Evolutionary conservation across 1,284 basidiomycete species (phyloP).

Genomic region (Omphalotus olearius): DNA sequence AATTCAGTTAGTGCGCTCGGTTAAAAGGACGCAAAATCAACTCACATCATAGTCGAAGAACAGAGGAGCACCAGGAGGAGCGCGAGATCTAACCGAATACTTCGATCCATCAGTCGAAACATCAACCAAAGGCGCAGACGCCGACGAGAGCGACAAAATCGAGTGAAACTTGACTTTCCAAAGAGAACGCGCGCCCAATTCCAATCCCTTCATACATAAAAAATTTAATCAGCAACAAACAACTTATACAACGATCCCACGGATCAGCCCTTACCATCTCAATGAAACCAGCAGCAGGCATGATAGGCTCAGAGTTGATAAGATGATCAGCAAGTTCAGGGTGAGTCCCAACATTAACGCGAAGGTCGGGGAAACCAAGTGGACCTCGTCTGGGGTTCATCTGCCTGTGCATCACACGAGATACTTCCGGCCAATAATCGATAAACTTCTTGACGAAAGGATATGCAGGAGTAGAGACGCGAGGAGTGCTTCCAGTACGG

Average conservation of each 20-base stretch:
- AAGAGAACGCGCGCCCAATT: slow-evolving; percentile 5
- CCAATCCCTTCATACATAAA: not conserved
- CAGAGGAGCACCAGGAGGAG: slow-evolving; percentile 2
- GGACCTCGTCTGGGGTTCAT: slow-evolving; percentile 20
- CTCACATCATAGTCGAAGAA: not conserved
- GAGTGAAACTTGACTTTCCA: slow-evolving; percentile 16
- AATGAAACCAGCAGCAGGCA: slow-evolving; percentile 32
- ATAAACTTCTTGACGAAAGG: slow-evolving; percentile 16
- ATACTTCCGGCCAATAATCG: slow-evolving; percentile 11
- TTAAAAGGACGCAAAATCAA: not conserved
- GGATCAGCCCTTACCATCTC: slow-evolving; percentile 27
- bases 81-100: slow-evolving; percentile 12
- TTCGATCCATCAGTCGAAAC: slow-evolving; percentile 12
- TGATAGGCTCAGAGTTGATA: slow-evolving; percentile 31
- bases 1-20: not conserved
- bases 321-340: slow-evolving; percentile 31
- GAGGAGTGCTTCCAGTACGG: not conserved
- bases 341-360: slow-evolving; percentile 27
- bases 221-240: not conserved
- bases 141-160: slow-evolving; percentile 12
- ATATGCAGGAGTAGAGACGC: slow-evolving; percentile 14
- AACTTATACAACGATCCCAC: not conserved
- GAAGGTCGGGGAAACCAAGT: slow-evolving; percentile 25
- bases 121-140: slow-evolving; percentile 9
- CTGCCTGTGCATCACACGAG: slow-evolving; percentile 8